Evolutionary conservation across 768 basidiomycete species (phyloP), one percentile per base, ranked within the genome.

Genomic region (Serendipita sp.): DNA sequence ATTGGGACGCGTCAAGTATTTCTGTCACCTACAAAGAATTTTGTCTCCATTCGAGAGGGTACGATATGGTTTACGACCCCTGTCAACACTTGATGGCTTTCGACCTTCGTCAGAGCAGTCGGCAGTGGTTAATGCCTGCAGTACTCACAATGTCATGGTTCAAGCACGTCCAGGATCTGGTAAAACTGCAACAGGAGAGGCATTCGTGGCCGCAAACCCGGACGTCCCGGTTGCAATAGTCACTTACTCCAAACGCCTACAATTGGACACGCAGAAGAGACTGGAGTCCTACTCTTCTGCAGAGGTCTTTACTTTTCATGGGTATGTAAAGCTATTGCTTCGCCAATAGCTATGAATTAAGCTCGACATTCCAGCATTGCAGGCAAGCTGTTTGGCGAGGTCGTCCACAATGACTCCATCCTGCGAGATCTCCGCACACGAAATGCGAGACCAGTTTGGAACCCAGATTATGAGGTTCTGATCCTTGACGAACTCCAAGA

Each of bases 401-500:
- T 56, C 2, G 41, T 60, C 11, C 13, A 56, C n/a, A 41, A 58
- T 44, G 53, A 65, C 41, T 30, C 7, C 13, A 5, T 28, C 11
- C 41, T 65, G 11, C 65, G 10, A 16, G 18, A 41, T 16, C 54
- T 65, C 10, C 54, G 65, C 16, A n/a, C 24, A 5, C 10, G 30
- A 8, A 30, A 45, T n/a, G 28, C 16, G 4, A 7, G 15, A 16
- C 54, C 65, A n/a, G 41, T 41, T 2, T 58, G 34, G 54, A 45
- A 13, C 16, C 65, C 54, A 44, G 34, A 35, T n/a, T 65, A 58
- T 41, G 53, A 45, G 18, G 38, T 38, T 46, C 35, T 65, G 32
- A 45, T 65, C 28, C 44, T 65, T 10, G 65, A 65, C 41, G 65
- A 65, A 24, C 34, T 65, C 7, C 65, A 65, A 30, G 65, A 65